Evolutionary conservation across 305 asterid species (phyloP).

Genomic region (Petunia hybrid): DNA sequence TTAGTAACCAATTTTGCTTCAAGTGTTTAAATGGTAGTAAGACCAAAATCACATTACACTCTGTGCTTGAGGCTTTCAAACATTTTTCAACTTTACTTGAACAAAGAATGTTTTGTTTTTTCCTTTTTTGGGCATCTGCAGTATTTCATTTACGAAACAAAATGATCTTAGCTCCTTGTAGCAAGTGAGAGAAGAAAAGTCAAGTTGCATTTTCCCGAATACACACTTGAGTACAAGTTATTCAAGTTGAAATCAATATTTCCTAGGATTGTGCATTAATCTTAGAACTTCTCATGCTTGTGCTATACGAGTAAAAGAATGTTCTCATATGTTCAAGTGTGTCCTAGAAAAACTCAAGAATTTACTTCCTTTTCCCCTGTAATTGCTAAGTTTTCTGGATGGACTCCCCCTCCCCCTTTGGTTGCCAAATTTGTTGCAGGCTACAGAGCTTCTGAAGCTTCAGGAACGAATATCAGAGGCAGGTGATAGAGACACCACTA

Average conservation of each 20-base stretch:
- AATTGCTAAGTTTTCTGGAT: conserved; percentile 53
- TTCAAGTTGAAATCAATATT: neutral
- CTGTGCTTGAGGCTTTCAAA: neutral
- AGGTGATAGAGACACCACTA: conserved; percentile 58
- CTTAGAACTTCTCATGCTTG: neutral
- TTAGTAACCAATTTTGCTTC: neutral
- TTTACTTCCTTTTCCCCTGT: conserved; percentile 37
- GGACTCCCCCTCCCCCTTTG: conserved; percentile 46
- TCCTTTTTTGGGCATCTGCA: neutral
- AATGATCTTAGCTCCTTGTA: conserved; percentile 11
- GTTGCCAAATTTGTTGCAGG: conserved; percentile 66
- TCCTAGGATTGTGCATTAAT: conserved; percentile 7
- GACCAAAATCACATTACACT: neutral
- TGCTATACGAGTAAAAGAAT: conserved; percentile 2
- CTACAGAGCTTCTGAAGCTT: conserved; percentile 68
- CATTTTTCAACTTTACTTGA: neutral
- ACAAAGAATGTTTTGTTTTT: conserved; percentile 15
- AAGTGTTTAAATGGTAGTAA: neutral
- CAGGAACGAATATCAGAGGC: conserved; percentile 71
- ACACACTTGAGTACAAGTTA: neutral
- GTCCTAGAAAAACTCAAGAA: neutral
- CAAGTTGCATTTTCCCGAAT: neutral
- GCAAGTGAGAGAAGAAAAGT: conserved; percentile 13
- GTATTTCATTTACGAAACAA: neutral
- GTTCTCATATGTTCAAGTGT: conserved; percentile 15